A percentile compares a stretch with the other conserved stretches of the same genome.
Conservation (phyloP, 345 rosid species). For the Eutrema heterophyllum region DNA sequence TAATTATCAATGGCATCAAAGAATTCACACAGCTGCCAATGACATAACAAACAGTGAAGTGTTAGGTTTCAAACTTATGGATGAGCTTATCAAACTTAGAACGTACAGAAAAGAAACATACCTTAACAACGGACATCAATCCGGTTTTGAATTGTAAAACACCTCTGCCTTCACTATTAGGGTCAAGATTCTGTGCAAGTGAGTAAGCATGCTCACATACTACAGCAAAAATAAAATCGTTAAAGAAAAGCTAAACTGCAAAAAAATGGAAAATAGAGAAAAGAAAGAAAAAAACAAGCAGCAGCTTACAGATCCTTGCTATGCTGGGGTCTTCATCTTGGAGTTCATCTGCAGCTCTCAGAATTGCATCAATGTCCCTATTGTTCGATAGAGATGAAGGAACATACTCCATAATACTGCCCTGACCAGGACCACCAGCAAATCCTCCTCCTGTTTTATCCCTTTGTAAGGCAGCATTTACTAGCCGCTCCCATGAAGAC, state of each 20-base stretch:
- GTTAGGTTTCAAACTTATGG: not conserved
- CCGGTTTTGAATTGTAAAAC: slow-evolving; percentile 98
- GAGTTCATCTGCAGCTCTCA: slow-evolving; percentile 94
- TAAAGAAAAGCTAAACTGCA: not conserved
- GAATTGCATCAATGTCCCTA: slow-evolving; percentile 78
- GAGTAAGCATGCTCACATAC: slow-evolving; percentile 98
- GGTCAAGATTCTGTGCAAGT: slow-evolving; percentile 93
- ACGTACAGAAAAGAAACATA: slow-evolving; percentile 13
- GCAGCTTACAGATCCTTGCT: slow-evolving; percentile 70
- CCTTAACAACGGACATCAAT: slow-evolving; percentile 94
- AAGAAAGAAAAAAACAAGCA: not conserved
- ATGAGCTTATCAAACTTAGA: not conserved
- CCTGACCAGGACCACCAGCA: slow-evolving; percentile 44
- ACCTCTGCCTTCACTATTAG: slow-evolving; percentile 97
- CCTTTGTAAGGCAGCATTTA: slow-evolving; percentile 68
- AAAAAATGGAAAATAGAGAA: not conserved
- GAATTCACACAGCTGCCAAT: not conserved
- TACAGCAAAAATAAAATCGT: slow-evolving; percentile 31
- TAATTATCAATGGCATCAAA: not conserved
- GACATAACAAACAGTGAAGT: not conserved
- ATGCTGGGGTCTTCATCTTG: slow-evolving; percentile 87
- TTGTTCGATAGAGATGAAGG: slow-evolving; percentile 87
- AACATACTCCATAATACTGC: slow-evolving; percentile 71
- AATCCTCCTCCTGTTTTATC: slow-evolving; percentile 54
- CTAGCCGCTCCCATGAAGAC: slow-evolving; percentile 83